Evolutionary conservation across 1,284 basidiomycete species (phyloP).

Genomic region (Pascua sp.): DNA sequence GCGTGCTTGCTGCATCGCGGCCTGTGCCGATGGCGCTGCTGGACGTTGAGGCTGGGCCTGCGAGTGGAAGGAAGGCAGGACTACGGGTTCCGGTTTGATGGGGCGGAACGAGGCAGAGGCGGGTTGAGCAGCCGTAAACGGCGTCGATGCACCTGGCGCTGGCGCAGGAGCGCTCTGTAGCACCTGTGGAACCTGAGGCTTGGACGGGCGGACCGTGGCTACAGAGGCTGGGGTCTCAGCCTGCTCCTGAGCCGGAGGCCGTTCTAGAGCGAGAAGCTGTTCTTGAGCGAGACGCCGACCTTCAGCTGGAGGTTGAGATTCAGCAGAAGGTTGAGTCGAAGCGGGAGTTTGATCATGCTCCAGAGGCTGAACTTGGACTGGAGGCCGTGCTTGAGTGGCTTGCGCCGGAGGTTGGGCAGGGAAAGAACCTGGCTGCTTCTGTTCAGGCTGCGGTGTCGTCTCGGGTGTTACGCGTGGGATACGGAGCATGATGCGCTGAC

Average conservation of each 20-base stretch:
- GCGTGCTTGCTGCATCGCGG: too few species aligned
- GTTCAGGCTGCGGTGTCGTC: background rate
- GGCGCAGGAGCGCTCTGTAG: too few species aligned
- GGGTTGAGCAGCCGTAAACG: too few species aligned
- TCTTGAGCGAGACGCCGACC: too few species aligned
- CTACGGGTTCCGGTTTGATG: background rate
- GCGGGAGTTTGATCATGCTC: background rate
- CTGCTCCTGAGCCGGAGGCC: too few species aligned
- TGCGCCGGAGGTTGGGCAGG: too few species aligned
- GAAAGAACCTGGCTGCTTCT: too few species aligned
- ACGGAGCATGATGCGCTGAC: slow-evolving; percentile 7
- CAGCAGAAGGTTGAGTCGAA: background rate
- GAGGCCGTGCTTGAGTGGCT: background rate
- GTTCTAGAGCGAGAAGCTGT: too few species aligned
- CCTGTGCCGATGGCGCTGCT: background rate
- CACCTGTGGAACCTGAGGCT: background rate
- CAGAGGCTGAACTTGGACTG: background rate
- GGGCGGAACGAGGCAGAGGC: background rate
- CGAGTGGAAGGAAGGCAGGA: background rate
- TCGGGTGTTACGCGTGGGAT: slow-evolving; percentile 10
- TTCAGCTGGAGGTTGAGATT: too few species aligned
- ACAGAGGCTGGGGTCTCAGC: too few species aligned
- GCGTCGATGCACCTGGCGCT: too few species aligned
- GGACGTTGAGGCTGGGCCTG: background rate
- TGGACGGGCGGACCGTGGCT: background rate